Evolutionary conservation across 1,284 basidiomycete genomes (phyloP), one percentile per base, ranked within the genome.

Genomic region (Trametes sp.): DNA sequence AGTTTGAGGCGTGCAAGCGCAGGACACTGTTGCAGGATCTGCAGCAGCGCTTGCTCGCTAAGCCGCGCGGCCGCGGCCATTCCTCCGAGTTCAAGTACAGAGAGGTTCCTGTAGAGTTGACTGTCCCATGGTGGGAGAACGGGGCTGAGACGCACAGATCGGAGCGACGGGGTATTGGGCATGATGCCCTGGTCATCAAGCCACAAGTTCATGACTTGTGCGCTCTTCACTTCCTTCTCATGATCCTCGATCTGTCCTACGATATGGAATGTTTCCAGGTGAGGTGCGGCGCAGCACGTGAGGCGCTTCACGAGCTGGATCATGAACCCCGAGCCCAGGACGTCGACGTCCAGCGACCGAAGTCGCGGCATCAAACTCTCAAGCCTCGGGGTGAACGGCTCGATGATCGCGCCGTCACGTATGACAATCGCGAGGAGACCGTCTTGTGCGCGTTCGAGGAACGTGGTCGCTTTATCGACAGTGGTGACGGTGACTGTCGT

Each of bases 131-230:
- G 29, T 19, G 51, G 23, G 14, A 16, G 10, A 9, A 45, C 28
- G 4, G 36, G 41, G 24, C 31, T 41, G 11, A 59, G 57, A n/a
- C 57, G 41, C 19, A 45, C 28, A n/a, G 50, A 53, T 23, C 57
- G 50, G 4, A 38, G 46, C 11, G 36, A 13, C 13, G 29, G 45
- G 38, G 38, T 8, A 2, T n/a, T 3, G 19, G 38, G 16, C 8
- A n/a, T 19, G 14, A 19, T 19, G 7, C 16, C 16, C 38, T n/a
- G n/a, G n/a, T n/a, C n/a, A n/a, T 19, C 3, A 4, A 6, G 16
- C 14, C 16, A 19, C 38, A 1, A 19, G 38, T n/a, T n/a, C n/a
- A n/a, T 41, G n/a, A n/a, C n/a, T n/a, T n/a, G n/a, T n/a, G n/a
- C n/a, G n/a, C n/a, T n/a, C n/a, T n/a, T n/a, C n/a, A n/a, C n/a